Evolutionary conservation across 2,329 filamentous ascomycete genomes (phyloP), one percentile per base, ranked within the genome.

Genomic region (Epichloe coenophiala): DNA sequence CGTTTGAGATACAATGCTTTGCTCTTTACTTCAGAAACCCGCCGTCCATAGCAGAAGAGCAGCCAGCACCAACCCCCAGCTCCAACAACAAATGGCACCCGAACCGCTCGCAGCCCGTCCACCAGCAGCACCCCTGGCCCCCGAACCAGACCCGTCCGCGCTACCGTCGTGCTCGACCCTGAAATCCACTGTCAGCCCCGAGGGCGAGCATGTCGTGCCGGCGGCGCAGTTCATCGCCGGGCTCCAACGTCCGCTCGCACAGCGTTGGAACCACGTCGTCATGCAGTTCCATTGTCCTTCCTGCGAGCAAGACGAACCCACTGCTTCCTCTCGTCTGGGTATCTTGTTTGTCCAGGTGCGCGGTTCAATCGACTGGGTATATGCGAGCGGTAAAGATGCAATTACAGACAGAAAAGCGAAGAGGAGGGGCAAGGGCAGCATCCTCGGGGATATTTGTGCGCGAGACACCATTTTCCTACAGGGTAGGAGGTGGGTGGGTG

Each of bases 221-320:
- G 60, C 59, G 0, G 74, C 67, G 52, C 68, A 68, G 38, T 66
- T 53, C 61, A 75, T 65, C n/a, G 67, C 65, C 1, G 53, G 61
- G 54, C 68, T 73, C 75, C 74, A 78, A 11, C 52, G 58, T 2
- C 74, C 73, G 9, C 64, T 60, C 3, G 70, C 72, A 56, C 75
- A 78, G 31, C 74, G 68, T 61, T 78, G 75, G 63, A 71, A 78
- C 36, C 63, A 66, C 19, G 56, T 62, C 1, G 64, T 66, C 64
- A 77, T 71, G 64, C 75, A 78, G 61, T 77, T 75, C 75, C 75
- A 78, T 54, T 71, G 68, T n/a, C 75, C 74, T 52, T 78, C 74
- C 12, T 63, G 58, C 11, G 62, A 60, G 60, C 74, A 77, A 4
- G 60, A 55, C 2, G 68, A 61, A 19, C 71, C 71, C 3, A 57